Base-by-base conservation (phyloP, 148 eudicot species). In the Amaranthus palmeri region DNA sequence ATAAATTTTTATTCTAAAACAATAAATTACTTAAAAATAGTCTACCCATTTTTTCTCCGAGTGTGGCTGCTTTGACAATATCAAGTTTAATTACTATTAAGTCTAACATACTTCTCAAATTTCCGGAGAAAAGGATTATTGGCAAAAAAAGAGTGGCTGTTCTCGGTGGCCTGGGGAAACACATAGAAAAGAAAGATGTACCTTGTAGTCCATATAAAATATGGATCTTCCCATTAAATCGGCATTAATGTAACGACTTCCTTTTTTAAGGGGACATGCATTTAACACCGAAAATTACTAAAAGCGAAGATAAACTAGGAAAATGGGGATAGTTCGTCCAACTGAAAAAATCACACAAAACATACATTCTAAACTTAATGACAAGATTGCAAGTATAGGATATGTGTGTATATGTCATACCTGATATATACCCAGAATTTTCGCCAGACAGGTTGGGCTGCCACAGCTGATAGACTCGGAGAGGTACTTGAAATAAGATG, bases 361-460 rank as follows among this genome's bases (percentile, higher is more conserved):
- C 45, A 40, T 43, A 41, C 13, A 68, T 6, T 56, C 40, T 47
- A 12, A 49, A 45, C 47, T 45, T n/a, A 36, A 48, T 17, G n/a
- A 5, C 42, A 11, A 57, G 43, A 10, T 52, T 46, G 7, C 55
- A 44, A 10, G 8, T 54, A 14, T 48, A 73, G 14, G 50, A 44
- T 41, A 45, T 15, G 63, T 54, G 25, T 40, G 49, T 61, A 9
- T 47, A 59, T 44, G 60, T 42, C 12, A 53, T 88, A 96, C 99
- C 99, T 96, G 96, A 84, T 96, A 95, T 58, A 95, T 88, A 41
- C 99, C 99, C 63, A 95, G 80, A 65, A 95, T 83, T 83, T 92
- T 95, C 50, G 96, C 99, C 79, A 95, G 85, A 84, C 96, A 92
- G 12, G 96, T 95, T 51, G 99, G 99, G 72, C 92, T 90, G 55